Evolutionary conservation across 768 basidiomycete species (phyloP).

Genomic region (Sporobolomyces pararoseus): DNA sequence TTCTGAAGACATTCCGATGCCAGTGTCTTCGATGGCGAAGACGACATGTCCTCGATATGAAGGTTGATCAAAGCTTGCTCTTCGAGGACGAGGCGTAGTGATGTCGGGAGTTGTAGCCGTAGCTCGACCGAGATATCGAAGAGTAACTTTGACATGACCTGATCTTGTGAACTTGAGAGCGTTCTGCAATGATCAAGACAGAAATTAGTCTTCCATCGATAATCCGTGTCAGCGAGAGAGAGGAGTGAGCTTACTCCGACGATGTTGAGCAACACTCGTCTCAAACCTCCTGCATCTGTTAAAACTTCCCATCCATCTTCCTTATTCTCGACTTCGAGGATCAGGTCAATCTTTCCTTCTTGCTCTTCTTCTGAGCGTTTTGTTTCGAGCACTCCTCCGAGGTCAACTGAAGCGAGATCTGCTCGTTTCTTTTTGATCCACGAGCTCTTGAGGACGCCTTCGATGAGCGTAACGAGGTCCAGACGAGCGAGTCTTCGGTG

Average conservation of each 20-base stretch:
- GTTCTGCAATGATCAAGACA: slow-evolving; percentile 8
- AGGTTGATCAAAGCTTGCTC: neutral
- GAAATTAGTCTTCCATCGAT: slow-evolving; percentile 2
- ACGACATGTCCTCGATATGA: slow-evolving; percentile 1
- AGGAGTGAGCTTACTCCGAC: slow-evolving; percentile 5
- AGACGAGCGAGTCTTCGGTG: neutral
- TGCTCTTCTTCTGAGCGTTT: no score
- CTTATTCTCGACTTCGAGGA: slow-evolving; percentile 32
- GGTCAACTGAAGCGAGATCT: slow-evolving; percentile 24
- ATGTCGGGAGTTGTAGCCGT: neutral
- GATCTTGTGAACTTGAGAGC: slow-evolving; percentile 24
- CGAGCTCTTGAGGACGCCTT: slow-evolving; percentile 13
- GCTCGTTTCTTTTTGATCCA: slow-evolving; percentile 32
- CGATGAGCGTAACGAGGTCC: slow-evolving; percentile 12
- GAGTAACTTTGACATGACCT: slow-evolving; percentile 21
- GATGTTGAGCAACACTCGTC: slow-evolving; percentile 14
- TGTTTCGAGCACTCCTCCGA: neutral
- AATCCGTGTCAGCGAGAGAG: neutral
- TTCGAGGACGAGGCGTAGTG: neutral
- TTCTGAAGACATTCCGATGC: slow-evolving; percentile 22
- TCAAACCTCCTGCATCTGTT: slow-evolving; percentile 22
- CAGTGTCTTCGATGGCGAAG: slow-evolving; percentile 20
- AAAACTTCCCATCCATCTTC: slow-evolving; percentile 8
- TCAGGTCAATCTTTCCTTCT: slow-evolving; percentile 10
- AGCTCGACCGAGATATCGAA: slow-evolving; percentile 14